Evolutionary conservation across 495 filamentous ascomycete species (phyloP).

Genomic region (Tricharina praecox): DNA sequence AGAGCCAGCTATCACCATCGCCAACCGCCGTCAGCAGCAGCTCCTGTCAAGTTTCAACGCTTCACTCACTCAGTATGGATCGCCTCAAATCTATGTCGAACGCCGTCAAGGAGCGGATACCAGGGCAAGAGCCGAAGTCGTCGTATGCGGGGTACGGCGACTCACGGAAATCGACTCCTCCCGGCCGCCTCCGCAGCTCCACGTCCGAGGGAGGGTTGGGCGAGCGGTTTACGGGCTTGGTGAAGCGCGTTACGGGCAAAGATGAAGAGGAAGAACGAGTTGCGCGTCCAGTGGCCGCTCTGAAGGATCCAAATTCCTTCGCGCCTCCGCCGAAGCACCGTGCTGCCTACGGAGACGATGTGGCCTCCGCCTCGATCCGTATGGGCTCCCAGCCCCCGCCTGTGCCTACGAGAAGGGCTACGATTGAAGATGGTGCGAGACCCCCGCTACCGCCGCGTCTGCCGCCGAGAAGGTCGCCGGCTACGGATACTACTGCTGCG

Average conservation of each 20-base stretch:
- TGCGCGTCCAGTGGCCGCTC: conserved; percentile 51
- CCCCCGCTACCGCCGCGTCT: conserved; percentile 53
- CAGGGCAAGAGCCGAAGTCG: not conserved
- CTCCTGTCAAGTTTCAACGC: too few species aligned
- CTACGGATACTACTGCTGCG: too few species aligned
- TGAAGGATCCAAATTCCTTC: conserved; percentile 72
- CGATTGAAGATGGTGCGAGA: conserved; percentile 1
- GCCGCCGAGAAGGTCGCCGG: conserved; percentile 54
- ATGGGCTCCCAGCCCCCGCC: conserved; percentile 3
- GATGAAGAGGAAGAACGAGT: not conserved
- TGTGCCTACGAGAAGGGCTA: not conserved
- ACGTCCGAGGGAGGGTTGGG: not conserved
- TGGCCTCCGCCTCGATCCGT: conserved; percentile 15
- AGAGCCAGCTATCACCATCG: too few species aligned
- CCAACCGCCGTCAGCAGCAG: too few species aligned
- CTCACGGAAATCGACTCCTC: not conserved
- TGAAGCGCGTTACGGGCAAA: not conserved
- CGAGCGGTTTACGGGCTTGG: not conserved
- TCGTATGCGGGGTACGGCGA: not conserved
- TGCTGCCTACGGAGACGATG: conserved; percentile 14
- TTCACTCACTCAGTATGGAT: conserved; percentile 3
- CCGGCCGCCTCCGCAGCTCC: too few species aligned
- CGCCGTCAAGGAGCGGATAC: not conserved
- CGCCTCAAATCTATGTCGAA: not conserved
- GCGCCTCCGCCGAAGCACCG: conserved; percentile 61